A percentile compares a stretch with the other conserved stretches of the same genome.
Evolutionary conservation across 768 basidiomycete species (phyloP).

Genomic region (Tricholoma bakamatsutake): DNA sequence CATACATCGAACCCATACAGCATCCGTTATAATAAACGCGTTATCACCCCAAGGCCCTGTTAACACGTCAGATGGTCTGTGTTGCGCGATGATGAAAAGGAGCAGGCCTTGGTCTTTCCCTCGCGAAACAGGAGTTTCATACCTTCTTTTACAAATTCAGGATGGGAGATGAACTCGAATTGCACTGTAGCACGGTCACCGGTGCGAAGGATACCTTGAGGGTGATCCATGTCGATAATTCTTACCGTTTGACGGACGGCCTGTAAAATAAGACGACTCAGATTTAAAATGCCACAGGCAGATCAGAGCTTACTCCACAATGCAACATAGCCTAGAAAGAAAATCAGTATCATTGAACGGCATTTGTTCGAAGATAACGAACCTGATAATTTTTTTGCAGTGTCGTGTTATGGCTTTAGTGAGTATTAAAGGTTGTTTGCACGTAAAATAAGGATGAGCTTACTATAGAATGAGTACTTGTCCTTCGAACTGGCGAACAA

Average conservation of each 20-base stretch:
- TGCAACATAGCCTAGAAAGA: slow-evolving; percentile 79
- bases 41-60: slow-evolving; percentile 76
- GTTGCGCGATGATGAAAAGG: background rate
- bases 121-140: slow-evolving; percentile 93
- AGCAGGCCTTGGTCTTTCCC: slow-evolving; percentile 84
- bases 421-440: background rate
- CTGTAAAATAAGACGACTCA: slow-evolving; percentile 31
- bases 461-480: slow-evolving; percentile 92
- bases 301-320: slow-evolving; percentile 60
- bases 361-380: slow-evolving; percentile 13
- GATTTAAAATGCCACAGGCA: background rate
- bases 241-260: slow-evolving; percentile 89
- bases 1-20: background rate
- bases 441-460: slow-evolving; percentile 19
- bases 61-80: slow-evolving; percentile 5
- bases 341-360: background rate
- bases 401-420: slow-evolving; percentile 78
- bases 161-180: slow-evolving; percentile 90
- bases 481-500: slow-evolving; percentile 83
- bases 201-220: slow-evolving; percentile 83
- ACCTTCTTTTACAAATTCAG: slow-evolving; percentile 89
- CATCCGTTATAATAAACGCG: slow-evolving; percentile 45
- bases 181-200: slow-evolving; percentile 93
- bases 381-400: slow-evolving; percentile 91
- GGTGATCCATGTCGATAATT: slow-evolving; percentile 87